Conservation (phyloP, 2,329 filamentous ascomycete genomes). For the Claviceps maximensis region DNA sequence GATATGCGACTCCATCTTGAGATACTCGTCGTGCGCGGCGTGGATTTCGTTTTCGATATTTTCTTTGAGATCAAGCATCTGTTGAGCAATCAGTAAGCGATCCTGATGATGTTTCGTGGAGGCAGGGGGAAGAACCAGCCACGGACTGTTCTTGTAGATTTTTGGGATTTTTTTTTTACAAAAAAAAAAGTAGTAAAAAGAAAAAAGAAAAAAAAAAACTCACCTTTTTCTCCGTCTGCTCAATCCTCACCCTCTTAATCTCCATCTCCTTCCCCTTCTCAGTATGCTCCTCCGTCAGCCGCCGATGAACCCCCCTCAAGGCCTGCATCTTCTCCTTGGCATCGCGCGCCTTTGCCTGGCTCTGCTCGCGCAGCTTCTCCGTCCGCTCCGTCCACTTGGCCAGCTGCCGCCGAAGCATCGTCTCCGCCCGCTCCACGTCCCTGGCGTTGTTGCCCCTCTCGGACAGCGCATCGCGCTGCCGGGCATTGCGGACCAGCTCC, state of each 20-base stretch:
- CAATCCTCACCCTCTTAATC: slow-evolving; percentile 78
- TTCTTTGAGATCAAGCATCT: slow-evolving; percentile 97
- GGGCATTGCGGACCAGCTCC: slow-evolving; percentile 64
- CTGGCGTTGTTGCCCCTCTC: slow-evolving; percentile 81
- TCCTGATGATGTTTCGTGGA: background rate
- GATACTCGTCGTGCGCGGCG: slow-evolving; percentile 80
- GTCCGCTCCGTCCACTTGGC: slow-evolving; percentile 78
- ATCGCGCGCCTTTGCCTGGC: slow-evolving; percentile 64
- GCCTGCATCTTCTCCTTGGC: slow-evolving; percentile 87
- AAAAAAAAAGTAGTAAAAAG: background rate
- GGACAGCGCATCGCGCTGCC: slow-evolving; percentile 74
- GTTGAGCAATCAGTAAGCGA: background rate
- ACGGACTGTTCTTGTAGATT: too few species aligned
- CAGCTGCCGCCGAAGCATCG: slow-evolving; percentile 70
- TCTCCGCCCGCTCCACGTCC: slow-evolving; percentile 82
- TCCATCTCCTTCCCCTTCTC: slow-evolving; percentile 91
- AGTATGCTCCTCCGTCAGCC: slow-evolving; percentile 68
- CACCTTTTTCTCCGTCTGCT: slow-evolving; percentile 98
- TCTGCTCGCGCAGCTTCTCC: slow-evolving; percentile 68
- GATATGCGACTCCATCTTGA: slow-evolving; percentile 96
- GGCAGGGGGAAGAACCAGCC: too few species aligned
- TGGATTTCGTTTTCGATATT: slow-evolving; percentile 94
- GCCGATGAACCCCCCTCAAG: slow-evolving; percentile 64
- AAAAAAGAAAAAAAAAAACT: background rate
- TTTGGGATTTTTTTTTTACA: too few species aligned